A percentile compares a stretch with the other conserved stretches of the same genome.
Conservation (phyloP, 2,329 filamentous ascomycete genomes). For the Pestalotiopsis sp. region DNA sequence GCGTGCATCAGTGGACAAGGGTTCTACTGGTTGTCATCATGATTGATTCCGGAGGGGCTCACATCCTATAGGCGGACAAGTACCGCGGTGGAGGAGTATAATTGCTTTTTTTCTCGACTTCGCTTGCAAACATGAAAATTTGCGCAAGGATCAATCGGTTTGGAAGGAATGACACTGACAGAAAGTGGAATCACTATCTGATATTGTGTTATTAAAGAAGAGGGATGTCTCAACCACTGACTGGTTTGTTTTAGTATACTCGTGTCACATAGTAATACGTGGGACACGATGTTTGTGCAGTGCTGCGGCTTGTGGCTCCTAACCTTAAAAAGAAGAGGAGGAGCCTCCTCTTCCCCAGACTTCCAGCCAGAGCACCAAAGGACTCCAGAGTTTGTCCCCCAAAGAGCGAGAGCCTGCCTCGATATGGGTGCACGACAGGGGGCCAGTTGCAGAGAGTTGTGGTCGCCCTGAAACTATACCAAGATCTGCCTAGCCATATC, state of each 20-base stretch:
- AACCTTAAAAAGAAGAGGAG: background rate
- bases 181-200: too few species aligned
- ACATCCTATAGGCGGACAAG: background rate
- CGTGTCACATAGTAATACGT: background rate
- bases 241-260: background rate
- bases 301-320: background rate
- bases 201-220: too few species aligned
- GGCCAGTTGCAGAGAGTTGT: background rate
- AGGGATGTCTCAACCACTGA: too few species aligned
- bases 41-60: background rate
- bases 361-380: background rate
- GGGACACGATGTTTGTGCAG: background rate
- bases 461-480: slow-evolving; percentile 12
- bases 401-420: background rate
- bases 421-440: background rate
- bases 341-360: background rate
- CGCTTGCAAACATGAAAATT: background rate
- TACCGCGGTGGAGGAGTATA: background rate
- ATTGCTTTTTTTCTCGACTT: background rate
- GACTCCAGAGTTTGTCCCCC: background rate
- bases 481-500: slow-evolving; percentile 8
- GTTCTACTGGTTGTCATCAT: background rate
- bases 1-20: background rate
- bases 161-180: too few species aligned
- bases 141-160: background rate